Percentiles rank a stretch among this genome's conserved stretches.
Evolutionary conservation across 176 grass and related monocot species (phyloP).

Genomic region (maize (Zea mays)): DNA sequence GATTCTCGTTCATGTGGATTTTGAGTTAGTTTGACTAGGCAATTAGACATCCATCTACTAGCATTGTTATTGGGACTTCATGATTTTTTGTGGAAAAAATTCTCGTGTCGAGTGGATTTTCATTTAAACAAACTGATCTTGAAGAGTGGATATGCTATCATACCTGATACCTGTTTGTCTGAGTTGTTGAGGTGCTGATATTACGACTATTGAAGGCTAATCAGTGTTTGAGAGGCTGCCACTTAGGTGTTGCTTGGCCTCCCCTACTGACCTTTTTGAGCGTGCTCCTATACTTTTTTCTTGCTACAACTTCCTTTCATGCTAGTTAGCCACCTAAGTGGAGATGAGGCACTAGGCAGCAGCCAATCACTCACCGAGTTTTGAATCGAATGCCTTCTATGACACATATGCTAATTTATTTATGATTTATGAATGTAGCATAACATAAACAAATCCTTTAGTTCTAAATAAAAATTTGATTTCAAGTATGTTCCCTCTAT

Average conservation of each 20-base stretch:
- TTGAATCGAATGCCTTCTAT: neutral
- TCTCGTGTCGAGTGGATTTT: slow-evolving; percentile 4
- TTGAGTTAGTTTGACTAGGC: neutral
- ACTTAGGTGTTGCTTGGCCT: neutral
- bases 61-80: neutral
- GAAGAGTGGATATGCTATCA: neutral
- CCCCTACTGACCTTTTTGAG: neutral
- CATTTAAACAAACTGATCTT: neutral
- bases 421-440: slow-evolving; percentile 4
- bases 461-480: neutral
- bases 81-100: neutral
- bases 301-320: neutral
- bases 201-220: neutral
- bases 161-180: neutral
- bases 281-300: neutral
- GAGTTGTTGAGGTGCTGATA: neutral
- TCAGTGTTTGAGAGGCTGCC: neutral
- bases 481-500: neutral
- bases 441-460: neutral
- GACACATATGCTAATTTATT: neutral
- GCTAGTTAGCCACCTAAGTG: neutral
- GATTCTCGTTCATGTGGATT: neutral
- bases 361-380: neutral
- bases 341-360: slow-evolving; percentile 1
- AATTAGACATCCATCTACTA: neutral